These are phyloP conservation scores for Stereocaulon alpinum DNA, from an alignment of 495 filamentous ascomycete genomes.

Conservation along the genomic window DNA sequence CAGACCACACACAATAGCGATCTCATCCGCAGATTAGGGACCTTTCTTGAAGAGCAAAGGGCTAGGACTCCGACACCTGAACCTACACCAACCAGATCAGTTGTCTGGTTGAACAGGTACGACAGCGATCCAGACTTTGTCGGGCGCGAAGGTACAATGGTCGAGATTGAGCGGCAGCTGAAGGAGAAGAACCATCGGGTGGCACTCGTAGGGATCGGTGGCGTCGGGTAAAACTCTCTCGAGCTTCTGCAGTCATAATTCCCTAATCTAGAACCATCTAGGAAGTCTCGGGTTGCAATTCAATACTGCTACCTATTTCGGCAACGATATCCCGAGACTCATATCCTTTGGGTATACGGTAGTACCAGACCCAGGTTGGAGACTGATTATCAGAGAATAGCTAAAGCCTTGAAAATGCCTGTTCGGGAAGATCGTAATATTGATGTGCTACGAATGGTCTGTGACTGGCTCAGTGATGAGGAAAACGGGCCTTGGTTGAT, in stretches of 20 bases:
- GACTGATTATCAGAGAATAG: conserved; percentile 32
- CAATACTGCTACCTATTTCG: conserved; percentile 30
- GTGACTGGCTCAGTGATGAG: conserved; percentile 29
- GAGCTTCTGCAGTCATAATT: background rate
- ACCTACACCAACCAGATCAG: background rate
- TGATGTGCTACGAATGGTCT: conserved; percentile 30
- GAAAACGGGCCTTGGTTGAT: conserved; percentile 37
- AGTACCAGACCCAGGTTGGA: conserved; percentile 29
- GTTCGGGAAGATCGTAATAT: conserved; percentile 29
- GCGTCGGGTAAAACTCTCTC: conserved; percentile 33
- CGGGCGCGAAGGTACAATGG: conserved; percentile 30
- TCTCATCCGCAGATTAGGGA: conserved; percentile 3
- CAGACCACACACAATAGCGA: conserved; percentile 6
- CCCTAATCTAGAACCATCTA: conserved; percentile 5
- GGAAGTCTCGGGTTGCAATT: conserved; percentile 32
- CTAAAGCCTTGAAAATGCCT: conserved; percentile 28
- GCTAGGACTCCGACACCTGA: background rate
- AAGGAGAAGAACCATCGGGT: conserved; percentile 19
- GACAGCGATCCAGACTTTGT: conserved; percentile 33
- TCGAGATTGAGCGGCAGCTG: conserved; percentile 24
- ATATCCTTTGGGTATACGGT: conserved; percentile 38
- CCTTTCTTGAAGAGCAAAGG: background rate
- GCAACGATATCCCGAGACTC: conserved; percentile 20
- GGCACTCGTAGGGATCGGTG: conserved; percentile 37
- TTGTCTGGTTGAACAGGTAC: conserved; percentile 23